Evolutionary conservation across 2,329 filamentous ascomycete species (phyloP), one percentile per base, ranked within the genome.

Genomic region (Xylogone sp.): DNA sequence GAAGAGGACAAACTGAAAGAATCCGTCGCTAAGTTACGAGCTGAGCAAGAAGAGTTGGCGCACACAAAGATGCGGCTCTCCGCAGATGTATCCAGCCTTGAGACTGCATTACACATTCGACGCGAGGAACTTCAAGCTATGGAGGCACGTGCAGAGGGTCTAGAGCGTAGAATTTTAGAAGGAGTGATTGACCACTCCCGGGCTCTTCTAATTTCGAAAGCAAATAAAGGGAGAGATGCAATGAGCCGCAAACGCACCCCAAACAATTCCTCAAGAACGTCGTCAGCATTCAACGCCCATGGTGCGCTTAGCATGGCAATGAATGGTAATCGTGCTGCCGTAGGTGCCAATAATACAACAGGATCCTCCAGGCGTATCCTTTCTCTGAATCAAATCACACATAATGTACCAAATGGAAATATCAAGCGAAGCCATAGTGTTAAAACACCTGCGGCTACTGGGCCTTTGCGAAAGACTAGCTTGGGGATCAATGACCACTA

Each of bases 181-280:
- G 92, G 93, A 21, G 90, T 97, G 56, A 95, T 99, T 73, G 92
- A 97, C 62, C 93, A 97, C 67, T 97, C 93, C 19, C 87, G 93
- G 6, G 85, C 93, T 21, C 78, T 97, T n/a, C 81, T 97, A 52
- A 88, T 94, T 75, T 76, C 83, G 59, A 86, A 89, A 72, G 42
- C 22, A 16, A 47, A 73, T 80, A 63, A 63, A 66, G 65, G 58
- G 63, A 61, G 66, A 59, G 74, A 75, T 58, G 71, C 72, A 43
- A 75, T 79, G 74, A 76, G 70, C 56, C 69, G 78, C 50, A 79
- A 78, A 59, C 72, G 78, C 18, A 72, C 77, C 29, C 71, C 74
- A 29, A 77, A 71, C 53, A 70, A 73, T 43, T 66, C 59, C 44
- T 56, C 29, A 52, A 63, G 57, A 49, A 58, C 65, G 31, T 61